Base-by-base conservation (phyloP, 805 yeast species). In the Candida piceae region DNA sequence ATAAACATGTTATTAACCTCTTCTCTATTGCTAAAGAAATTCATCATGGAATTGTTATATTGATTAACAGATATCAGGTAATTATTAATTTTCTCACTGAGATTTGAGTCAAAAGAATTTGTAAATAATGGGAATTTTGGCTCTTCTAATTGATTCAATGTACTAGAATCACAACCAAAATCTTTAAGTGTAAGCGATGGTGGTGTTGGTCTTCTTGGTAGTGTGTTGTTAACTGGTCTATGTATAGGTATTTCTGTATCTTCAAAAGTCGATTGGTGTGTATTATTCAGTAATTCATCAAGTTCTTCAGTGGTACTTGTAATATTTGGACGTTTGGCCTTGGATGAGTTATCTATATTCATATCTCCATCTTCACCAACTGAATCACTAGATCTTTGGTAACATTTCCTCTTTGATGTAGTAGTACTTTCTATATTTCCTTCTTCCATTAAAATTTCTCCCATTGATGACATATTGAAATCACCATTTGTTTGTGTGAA, bases 401-500 rank as follows among this genome's bases (percentile, higher is more conserved):
- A n/a, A n/a, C n/a, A n/a, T n/a, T 6, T 20, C 9, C 22, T 20
- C 22, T 20, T 20, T 20, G 22, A 20, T 20, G 22, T 6, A 20
- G 8, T 20, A 20, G 22, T n/a, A n/a, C n/a, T n/a, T n/a, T n/a
- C 22, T 20, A 9, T 6, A 6, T 6, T 20, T 6, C 31, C 31
- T 15, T 38, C 41, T 7, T 27, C 9, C 4, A 39, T 43, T n/a
- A 57, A 36, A 27, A 41, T 39, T 7, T 46, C 48, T 12, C 39
- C 45, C 24, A 58, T 39, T 10, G 50, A 42, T 9, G 49, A 39
- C 58, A 58, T 50, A 35, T 53, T 47, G 39, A 58, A 52, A 29
- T 58, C 45, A 4, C 61, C 62, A 33, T 41, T 43, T 1, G 60
- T 57, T 35, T 55, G 52, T 2, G 58, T 52, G 31, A 57, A 58